A percentile compares a stretch with the other conserved stretches of the same genome.
Evolutionary conservation across 148 eudicot species (phyloP).

Genomic region (Camellia lanceoleosa): DNA sequence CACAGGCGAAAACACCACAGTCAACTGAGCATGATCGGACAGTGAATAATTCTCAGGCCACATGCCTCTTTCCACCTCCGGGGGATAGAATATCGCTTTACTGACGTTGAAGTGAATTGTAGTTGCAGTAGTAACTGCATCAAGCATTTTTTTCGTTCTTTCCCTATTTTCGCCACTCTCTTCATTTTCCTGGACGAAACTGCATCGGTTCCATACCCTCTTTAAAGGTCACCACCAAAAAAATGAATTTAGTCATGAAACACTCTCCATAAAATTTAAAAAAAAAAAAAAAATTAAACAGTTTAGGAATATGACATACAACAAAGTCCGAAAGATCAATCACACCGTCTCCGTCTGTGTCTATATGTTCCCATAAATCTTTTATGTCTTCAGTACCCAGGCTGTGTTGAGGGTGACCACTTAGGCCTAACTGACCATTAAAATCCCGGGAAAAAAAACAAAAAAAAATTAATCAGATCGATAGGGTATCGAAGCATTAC

Average conservation of each 20-base stretch:
- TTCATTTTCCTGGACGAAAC: constrained; percentile 14
- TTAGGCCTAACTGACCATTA: constrained; percentile 33
- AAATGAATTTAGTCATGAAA: neutral
- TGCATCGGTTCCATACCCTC: constrained; percentile 28
- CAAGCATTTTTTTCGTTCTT: constrained; percentile 6
- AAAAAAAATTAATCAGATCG: no score
- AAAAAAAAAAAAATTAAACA: neutral
- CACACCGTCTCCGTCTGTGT: constrained; percentile 40
- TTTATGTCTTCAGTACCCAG: constrained; percentile 32
- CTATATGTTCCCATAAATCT: constrained; percentile 42
- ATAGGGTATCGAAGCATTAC: neutral
- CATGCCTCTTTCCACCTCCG: constrained; percentile 42
- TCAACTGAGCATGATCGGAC: constrained; percentile 53
- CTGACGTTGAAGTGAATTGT: constrained; percentile 33
- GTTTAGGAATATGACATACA: constrained; percentile 14
- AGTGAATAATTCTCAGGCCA: constrained; percentile 50
- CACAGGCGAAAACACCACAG: constrained; percentile 35
- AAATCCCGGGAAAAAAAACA: no score
- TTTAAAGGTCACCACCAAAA: constrained; percentile 9
- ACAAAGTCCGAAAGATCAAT: constrained; percentile 28
- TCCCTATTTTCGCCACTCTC: constrained; percentile 9
- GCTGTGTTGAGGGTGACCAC: constrained; percentile 32
- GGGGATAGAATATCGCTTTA: constrained; percentile 41
- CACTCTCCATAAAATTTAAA: neutral
- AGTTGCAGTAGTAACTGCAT: neutral